Evolutionary conservation across 805 yeast species (phyloP).

Genomic region (Candida easanensis): DNA sequence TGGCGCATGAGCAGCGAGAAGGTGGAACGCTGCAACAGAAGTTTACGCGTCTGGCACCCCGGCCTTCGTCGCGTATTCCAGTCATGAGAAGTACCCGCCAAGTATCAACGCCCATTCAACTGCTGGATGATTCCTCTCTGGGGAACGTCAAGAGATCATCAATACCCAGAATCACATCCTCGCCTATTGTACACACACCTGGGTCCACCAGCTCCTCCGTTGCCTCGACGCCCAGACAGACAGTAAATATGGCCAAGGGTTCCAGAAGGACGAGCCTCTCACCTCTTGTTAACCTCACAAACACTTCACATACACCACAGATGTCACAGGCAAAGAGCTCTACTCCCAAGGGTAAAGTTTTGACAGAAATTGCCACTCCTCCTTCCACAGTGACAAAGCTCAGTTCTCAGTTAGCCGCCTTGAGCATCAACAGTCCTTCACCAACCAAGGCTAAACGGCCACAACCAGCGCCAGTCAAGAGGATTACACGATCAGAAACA

Average conservation of each 20-base stretch:
- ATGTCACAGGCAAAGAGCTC: not conserved
- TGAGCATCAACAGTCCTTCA: constrained; percentile 14
- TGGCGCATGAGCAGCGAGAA: constrained; percentile 6
- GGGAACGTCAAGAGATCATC: constrained; percentile 16
- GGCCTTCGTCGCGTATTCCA: constrained; percentile 18
- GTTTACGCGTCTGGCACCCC: constrained; percentile 9
- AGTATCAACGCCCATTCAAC: constrained; percentile 21
- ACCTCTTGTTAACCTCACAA: constrained; percentile 10
- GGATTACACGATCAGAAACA: not conserved
- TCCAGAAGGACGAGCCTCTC: constrained; percentile 11
- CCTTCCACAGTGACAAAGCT: constrained; percentile 23
- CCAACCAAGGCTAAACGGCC: not conserved
- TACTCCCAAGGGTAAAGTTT: constrained; percentile 1
- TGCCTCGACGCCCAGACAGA: not conserved
- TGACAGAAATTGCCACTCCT: constrained; percentile 1
- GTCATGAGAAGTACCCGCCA: constrained; percentile 16
- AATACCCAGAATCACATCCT: constrained; percentile 24
- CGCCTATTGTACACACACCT: constrained; percentile 13
- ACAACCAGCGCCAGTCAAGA: not conserved
- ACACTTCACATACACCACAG: not conserved
- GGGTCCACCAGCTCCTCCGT: not conserved
- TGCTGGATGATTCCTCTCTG: constrained; percentile 16
- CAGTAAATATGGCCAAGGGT: not conserved
- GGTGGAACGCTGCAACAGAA: constrained; percentile 12
- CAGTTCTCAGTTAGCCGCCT: constrained; percentile 11